Percentiles rank a stretch among this genome's conserved stretches.
Conservation (phyloP, 345 rosid genomes). For the Geranium rotundifolium region DNA sequence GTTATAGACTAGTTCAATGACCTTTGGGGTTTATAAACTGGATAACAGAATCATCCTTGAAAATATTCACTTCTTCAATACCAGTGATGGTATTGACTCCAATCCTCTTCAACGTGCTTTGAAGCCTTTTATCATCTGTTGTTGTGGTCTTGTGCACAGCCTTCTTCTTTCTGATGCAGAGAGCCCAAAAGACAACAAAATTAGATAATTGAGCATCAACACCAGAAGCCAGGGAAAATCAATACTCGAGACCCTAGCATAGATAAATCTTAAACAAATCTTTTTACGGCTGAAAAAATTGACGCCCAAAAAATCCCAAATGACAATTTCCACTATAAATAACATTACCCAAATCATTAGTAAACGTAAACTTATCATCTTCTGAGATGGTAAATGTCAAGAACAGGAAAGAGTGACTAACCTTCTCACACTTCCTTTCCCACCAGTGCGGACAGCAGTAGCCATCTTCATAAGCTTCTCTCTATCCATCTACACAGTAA, state of each 20-base stretch:
- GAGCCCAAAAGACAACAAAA: background rate
- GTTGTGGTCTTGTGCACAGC: constrained; percentile 96
- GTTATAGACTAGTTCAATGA: constrained; percentile 6
- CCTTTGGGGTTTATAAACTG: constrained; percentile 90
- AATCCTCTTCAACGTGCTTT: constrained; percentile 89
- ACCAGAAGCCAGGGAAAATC: background rate
- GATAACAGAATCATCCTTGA: constrained; percentile 87
- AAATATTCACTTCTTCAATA: constrained; percentile 91
- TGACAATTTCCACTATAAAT: no score
- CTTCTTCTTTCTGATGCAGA: constrained; percentile 74
- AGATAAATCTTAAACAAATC: background rate
- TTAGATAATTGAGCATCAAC: no score
- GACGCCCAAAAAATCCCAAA: no score
- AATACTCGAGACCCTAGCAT: background rate
- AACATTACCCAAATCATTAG: no score
- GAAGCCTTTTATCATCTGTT: constrained; percentile 93
- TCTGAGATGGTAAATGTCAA: background rate
- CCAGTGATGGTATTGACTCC: constrained; percentile 94
- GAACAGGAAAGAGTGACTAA: constrained; percentile 8
- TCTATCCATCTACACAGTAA: constrained; percentile 49
- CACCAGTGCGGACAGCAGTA: constrained; percentile 91
- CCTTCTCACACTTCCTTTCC: constrained; percentile 95
- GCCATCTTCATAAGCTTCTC: constrained; percentile 96
- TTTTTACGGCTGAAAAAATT: no score
- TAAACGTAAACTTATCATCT: no score